A percentile compares a stretch with the other conserved stretches of the same genome.
Conservation (phyloP, 2,329 filamentous ascomycete genomes). For the Capronia epimyces region DNA sequence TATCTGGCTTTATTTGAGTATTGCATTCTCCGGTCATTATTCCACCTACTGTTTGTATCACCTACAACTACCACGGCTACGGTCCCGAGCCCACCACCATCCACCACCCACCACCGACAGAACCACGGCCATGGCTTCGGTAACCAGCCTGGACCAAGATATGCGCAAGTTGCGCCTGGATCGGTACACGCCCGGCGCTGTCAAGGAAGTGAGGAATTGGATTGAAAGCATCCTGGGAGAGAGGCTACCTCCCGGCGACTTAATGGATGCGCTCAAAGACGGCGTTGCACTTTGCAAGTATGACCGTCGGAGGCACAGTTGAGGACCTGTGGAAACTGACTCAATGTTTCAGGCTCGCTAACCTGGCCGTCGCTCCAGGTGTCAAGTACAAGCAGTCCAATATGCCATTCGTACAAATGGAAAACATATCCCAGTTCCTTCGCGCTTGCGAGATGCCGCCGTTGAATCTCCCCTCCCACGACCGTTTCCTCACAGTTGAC, state of each 20-base stretch:
- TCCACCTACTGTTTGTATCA: too few relatives aligned
- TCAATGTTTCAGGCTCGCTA: slow-evolving; percentile 62
- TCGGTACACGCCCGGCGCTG: slow-evolving; percentile 85
- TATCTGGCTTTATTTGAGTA: too few relatives aligned
- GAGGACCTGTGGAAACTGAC: slow-evolving; percentile 6
- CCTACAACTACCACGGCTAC: too few relatives aligned
- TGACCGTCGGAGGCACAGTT: neutral
- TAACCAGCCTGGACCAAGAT: slow-evolving; percentile 89
- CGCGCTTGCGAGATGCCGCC: slow-evolving; percentile 79
- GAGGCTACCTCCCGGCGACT: slow-evolving; percentile 64
- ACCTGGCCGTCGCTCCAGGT: slow-evolving; percentile 70
- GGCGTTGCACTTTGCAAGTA: slow-evolving; percentile 90
- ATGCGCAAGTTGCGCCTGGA: slow-evolving; percentile 87
- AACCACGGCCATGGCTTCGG: slow-evolving; percentile 68
- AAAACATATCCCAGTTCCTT: slow-evolving; percentile 96
- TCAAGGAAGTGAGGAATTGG: slow-evolving; percentile 78
- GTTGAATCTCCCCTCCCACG: slow-evolving; percentile 82
- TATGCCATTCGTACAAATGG: slow-evolving; percentile 99
- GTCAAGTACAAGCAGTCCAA: slow-evolving; percentile 84
- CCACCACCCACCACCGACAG: too few relatives aligned
- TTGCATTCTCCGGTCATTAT: too few relatives aligned
- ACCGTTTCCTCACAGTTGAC: slow-evolving; percentile 95
- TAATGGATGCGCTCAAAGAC: slow-evolving; percentile 82
- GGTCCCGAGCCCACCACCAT: too few relatives aligned
- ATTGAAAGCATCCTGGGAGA: slow-evolving; percentile 77